A percentile compares a stretch with the other conserved stretches of the same genome.
phyloP scores from a whole-genome alignment of 352 stramenopile species.

The Phytophthora pseudosyringae region DNA sequence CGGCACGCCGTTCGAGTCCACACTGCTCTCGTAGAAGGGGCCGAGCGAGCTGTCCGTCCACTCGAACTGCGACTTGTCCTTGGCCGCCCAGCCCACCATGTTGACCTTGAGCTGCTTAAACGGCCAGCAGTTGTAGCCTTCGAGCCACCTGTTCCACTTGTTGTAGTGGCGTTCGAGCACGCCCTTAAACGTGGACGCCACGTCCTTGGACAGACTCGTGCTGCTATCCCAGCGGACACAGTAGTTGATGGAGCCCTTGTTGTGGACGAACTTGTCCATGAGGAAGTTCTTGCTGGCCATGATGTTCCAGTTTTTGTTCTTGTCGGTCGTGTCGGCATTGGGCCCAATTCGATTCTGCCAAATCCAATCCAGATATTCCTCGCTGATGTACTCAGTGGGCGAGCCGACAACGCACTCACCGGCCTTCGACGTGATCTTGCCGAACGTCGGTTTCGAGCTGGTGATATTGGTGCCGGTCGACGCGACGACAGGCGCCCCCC shows the following conservation, averaged over 20 bases:
- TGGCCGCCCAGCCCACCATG: conserved; percentile 33
- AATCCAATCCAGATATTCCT: conserved; percentile 23
- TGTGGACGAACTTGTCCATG: conserved; percentile 32
- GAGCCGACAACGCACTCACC: conserved; percentile 17
- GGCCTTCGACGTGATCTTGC: conserved; percentile 20
- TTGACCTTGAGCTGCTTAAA: conserved; percentile 30
- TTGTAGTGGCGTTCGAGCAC: conserved; percentile 30
- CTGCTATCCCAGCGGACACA: conserved; percentile 26
- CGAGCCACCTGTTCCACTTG: conserved; percentile 33
- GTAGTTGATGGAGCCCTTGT: conserved; percentile 34
- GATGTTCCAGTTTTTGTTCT: conserved; percentile 28
- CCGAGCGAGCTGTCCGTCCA: conserved; percentile 26
- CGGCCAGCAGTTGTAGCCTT: conserved; percentile 35
- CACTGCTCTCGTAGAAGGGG: conserved; percentile 12
- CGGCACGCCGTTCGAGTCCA: conserved; percentile 8
- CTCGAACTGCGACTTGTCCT: conserved; percentile 22
- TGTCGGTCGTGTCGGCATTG: background rate
- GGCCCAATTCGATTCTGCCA: conserved; percentile 28
- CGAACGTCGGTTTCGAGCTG: conserved; percentile 17
- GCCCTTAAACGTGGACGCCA: conserved; percentile 15
- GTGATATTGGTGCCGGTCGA: conserved; percentile 18
- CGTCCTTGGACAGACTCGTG: conserved; percentile 3
- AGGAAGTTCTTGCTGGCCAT: conserved; percentile 33
- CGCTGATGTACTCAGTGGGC: conserved; percentile 25
- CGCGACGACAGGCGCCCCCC: conserved; percentile 25